Percentiles rank a stretch among this genome's conserved stretches.
These are phyloP conservation scores for Triglochin maritima DNA, from an alignment of 106 monocot genomes.

Conservation along the genomic window DNA sequence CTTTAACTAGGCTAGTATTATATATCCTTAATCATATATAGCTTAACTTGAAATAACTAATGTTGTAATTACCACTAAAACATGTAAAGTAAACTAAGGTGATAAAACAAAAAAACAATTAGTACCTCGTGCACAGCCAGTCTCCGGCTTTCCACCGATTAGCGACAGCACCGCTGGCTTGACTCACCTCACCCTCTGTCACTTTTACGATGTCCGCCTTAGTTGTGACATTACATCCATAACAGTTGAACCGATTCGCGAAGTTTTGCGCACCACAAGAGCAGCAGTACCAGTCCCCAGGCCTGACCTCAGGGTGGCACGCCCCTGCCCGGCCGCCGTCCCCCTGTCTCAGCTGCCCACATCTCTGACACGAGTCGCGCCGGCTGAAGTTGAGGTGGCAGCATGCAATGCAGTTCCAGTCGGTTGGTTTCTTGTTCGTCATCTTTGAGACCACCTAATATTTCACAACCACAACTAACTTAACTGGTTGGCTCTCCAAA, in stretches of 20 bases:
- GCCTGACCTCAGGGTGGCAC: constrained; percentile 5
- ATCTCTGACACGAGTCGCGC: constrained; percentile 25
- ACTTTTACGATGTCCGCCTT: neutral
- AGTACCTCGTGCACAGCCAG: constrained; percentile 17
- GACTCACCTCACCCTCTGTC: constrained; percentile 1
- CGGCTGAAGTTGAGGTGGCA: constrained; percentile 39
- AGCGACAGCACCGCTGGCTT: constrained; percentile 8
- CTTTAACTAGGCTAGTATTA: neutral
- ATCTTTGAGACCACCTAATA: neutral
- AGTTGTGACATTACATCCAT: constrained; percentile 19
- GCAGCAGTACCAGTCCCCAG: constrained; percentile 36
- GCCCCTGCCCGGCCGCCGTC: constrained; percentile 4
- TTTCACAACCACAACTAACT: too few relatives aligned
- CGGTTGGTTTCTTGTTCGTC: constrained; percentile 39
- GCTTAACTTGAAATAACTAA: neutral
- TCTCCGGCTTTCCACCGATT: constrained; percentile 15
- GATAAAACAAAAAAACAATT: neutral
- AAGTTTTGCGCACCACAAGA: constrained; percentile 26
- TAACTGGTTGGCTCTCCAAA: too few relatives aligned
- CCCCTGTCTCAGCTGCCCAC: constrained; percentile 12
- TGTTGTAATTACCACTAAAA: too few relatives aligned
- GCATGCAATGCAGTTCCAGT: constrained; percentile 36
- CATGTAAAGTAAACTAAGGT: neutral
- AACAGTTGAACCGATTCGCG: constrained; percentile 31
- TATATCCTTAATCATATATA: neutral